Percentiles rank a stretch among this genome's conserved stretches.
Conservation (phyloP, 108 stramenopile species). For the Hondaea fermentalgiana region DNA sequence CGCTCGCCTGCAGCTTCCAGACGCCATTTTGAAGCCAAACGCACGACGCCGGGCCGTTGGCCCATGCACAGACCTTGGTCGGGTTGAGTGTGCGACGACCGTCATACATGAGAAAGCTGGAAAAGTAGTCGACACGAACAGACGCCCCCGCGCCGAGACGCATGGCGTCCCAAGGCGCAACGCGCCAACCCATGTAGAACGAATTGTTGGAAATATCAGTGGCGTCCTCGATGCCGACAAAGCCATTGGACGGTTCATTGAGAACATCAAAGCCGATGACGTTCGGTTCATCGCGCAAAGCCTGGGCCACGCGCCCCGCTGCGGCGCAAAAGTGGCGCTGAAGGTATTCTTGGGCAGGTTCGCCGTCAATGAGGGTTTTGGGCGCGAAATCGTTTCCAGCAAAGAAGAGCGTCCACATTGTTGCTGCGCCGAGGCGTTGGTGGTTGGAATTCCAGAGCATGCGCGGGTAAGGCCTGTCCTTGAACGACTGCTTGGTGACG, state of each 20-base stretch:
- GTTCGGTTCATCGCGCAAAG: neutral
- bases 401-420: slow-evolving; percentile 25
- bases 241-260: slow-evolving; percentile 16
- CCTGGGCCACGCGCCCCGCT: neutral
- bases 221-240: slow-evolving; percentile 7
- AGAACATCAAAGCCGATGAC: slow-evolving; percentile 22
- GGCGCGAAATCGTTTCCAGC: slow-evolving; percentile 23
- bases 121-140: neutral
- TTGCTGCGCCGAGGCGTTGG: neutral
- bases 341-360: slow-evolving; percentile 3
- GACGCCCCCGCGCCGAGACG: neutral
- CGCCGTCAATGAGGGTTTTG: neutral
- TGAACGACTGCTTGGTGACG: neutral
- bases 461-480: neutral
- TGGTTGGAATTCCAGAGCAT: slow-evolving; percentile 13
- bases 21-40: slow-evolving; percentile 11
- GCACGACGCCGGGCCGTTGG: neutral
- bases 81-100: neutral
- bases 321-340: neutral
- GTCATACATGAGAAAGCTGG: neutral
- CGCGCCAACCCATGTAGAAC: slow-evolving; percentile 11
- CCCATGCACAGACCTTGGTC: slow-evolving; percentile 18
- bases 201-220: neutral
- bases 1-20: neutral
- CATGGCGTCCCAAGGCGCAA: slow-evolving; percentile 10